Percentiles rank a stretch among this genome's conserved stretches.
phyloP scores from a whole-genome alignment of 495 filamentous ascomycete genomes.

The Amphirosellinia nigrospora region DNA sequence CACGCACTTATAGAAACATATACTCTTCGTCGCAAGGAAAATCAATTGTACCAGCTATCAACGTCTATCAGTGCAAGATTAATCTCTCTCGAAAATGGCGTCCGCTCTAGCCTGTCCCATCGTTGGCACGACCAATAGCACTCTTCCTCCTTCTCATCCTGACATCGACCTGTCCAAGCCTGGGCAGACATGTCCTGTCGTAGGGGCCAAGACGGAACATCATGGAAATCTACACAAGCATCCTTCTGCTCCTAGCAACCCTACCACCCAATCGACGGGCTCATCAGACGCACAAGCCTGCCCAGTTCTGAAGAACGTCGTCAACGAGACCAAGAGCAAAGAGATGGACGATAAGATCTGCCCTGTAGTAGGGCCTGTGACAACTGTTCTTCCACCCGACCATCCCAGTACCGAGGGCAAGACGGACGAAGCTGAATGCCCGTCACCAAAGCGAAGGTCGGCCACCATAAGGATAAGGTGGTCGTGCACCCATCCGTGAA shows the following conservation, averaged over 20 bases:
- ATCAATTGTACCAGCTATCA: neutral
- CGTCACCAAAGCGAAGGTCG: conserved; percentile 55
- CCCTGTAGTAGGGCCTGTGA: conserved; percentile 54
- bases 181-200: conserved; percentile 50
- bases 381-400: conserved; percentile 51
- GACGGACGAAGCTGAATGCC: conserved; percentile 53
- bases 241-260: conserved; percentile 43
- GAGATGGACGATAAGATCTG: conserved; percentile 56
- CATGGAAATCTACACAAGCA: conserved; percentile 52
- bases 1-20: neutral
- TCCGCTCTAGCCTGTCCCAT: conserved; percentile 45
- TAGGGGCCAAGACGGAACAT: conserved; percentile 54
- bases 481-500: conserved; percentile 46
- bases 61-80: neutral
- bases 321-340: conserved; percentile 51
- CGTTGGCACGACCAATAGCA: conserved; percentile 53
- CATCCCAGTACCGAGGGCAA: conserved; percentile 51
- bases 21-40: neutral
- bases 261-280: conserved; percentile 36
- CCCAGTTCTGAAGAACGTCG: conserved; percentile 45
- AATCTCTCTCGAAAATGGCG: conserved; percentile 28
- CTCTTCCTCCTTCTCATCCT: conserved; percentile 49
- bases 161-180: conserved; percentile 51
- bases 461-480: conserved; percentile 54
- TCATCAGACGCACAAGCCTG: conserved; percentile 52